Conservation (phyloP, 176 grass and related monocot species). For the Aegilops umbellulata region DNA sequence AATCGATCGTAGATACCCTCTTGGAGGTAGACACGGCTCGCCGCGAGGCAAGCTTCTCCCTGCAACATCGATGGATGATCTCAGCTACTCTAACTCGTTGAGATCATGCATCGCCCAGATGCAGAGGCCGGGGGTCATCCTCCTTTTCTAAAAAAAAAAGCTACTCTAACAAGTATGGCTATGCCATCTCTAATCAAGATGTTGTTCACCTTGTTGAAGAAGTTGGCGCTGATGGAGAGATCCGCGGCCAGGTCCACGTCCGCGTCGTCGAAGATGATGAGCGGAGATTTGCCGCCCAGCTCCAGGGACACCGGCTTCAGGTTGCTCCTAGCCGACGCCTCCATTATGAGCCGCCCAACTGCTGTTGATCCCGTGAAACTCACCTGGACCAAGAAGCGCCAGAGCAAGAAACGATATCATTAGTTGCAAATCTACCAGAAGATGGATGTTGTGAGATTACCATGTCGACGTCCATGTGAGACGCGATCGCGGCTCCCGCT, state of each 20-base stretch:
- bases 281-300: slow-evolving; percentile 55
- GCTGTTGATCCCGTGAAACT: slow-evolving; percentile 60
- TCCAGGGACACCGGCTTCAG: slow-evolving; percentile 59
- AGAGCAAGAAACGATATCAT: too few species aligned
- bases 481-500: slow-evolving; percentile 57
- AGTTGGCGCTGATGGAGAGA: slow-evolving; percentile 29
- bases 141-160: too few species aligned
- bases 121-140: too few species aligned
- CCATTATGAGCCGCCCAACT: slow-evolving; percentile 57
- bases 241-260: slow-evolving; percentile 50
- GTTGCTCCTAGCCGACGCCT: slow-evolving; percentile 56
- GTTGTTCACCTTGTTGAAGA: slow-evolving; percentile 45
- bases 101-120: too few species aligned
- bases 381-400: too few species aligned
- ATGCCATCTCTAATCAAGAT: neutral
- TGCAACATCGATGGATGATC: neutral
- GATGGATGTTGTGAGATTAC: too few species aligned
- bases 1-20: slow-evolving; percentile 56
- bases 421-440: too few species aligned
- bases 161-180: neutral
- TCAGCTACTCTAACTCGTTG: neutral
- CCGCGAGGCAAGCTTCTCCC: slow-evolving; percentile 49
- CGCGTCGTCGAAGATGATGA: slow-evolving; percentile 60
- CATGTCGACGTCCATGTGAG: slow-evolving; percentile 61
- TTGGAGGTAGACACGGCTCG: slow-evolving; percentile 46